A percentile compares a stretch with the other conserved stretches of the same genome.
Conservation (phyloP, 306 rosid species). For the Pyrus betulifolia region DNA sequence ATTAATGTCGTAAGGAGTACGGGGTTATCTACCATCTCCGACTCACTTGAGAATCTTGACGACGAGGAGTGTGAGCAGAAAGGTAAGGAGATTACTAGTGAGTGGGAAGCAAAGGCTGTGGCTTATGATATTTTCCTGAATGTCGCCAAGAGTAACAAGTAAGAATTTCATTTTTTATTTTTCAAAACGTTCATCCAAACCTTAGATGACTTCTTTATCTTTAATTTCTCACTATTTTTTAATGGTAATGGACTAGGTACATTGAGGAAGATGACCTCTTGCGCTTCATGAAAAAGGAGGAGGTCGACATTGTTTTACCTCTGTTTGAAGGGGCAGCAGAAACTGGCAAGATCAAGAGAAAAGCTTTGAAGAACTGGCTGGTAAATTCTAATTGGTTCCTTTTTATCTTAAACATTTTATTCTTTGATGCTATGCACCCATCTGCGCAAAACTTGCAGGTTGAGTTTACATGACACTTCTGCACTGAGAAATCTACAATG, state of each 20-base stretch:
- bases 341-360: conserved; percentile 61
- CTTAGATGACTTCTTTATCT: background rate
- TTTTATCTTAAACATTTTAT: background rate
- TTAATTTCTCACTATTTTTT: conserved; percentile 9
- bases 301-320: conserved; percentile 56
- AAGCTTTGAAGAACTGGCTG: conserved; percentile 74
- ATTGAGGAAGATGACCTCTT: conserved; percentile 72
- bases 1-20: conserved; percentile 54
- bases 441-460: too few species aligned
- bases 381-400: conserved; percentile 21
- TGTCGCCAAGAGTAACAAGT: conserved; percentile 67
- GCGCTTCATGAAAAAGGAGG: conserved; percentile 62
- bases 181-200: background rate
- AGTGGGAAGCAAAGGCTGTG: conserved; percentile 75
- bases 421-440: background rate
- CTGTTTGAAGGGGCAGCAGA: conserved; percentile 70
- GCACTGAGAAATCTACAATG: too few species aligned
- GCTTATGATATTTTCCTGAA: conserved; percentile 58
- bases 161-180: conserved; percentile 13
- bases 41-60: conserved; percentile 28
- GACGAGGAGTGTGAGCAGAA: conserved; percentile 42
- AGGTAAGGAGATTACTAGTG: conserved; percentile 62
- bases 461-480: too few species aligned
- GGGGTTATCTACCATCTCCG: conserved; percentile 60
- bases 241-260: conserved; percentile 33